Evolutionary conservation across 2,329 filamentous ascomycete species (phyloP).

Genomic region (Hypoxylon sp.): DNA sequence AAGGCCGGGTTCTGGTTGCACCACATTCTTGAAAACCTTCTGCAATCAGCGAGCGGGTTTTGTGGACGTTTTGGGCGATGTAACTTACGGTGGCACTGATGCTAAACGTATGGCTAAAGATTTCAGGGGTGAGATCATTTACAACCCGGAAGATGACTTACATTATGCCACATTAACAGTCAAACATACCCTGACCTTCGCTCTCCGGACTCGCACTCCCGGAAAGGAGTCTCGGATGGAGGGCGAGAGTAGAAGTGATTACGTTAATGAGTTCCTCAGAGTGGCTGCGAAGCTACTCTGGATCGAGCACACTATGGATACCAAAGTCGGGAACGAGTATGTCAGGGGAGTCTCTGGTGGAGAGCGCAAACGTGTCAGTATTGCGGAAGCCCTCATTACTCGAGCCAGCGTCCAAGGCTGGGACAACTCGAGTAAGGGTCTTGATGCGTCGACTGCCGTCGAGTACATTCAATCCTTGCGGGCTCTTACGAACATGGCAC

Average conservation of each 20-base stretch:
- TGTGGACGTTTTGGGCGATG: slow-evolving; percentile 74
- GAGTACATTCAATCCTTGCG: slow-evolving; percentile 76
- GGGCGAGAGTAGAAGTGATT: slow-evolving; percentile 74
- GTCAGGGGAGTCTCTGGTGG: slow-evolving; percentile 74
- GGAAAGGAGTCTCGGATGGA: slow-evolving; percentile 72
- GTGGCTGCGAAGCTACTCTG: slow-evolving; percentile 79
- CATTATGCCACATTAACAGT: slow-evolving; percentile 80
- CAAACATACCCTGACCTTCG: slow-evolving; percentile 76
- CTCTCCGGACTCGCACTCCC: slow-evolving; percentile 75
- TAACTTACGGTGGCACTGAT: slow-evolving; percentile 70
- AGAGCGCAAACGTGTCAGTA: slow-evolving; percentile 81
- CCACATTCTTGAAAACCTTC: slow-evolving; percentile 69
- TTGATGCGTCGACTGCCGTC: slow-evolving; percentile 76
- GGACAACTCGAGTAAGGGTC: slow-evolving; percentile 77
- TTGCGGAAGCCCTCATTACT: slow-evolving; percentile 77
- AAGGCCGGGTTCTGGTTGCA: slow-evolving; percentile 66
- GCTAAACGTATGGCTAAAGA: slow-evolving; percentile 63
- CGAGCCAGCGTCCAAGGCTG: slow-evolving; percentile 77
- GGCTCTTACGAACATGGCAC: slow-evolving; percentile 75
- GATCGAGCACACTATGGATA: slow-evolving; percentile 76
- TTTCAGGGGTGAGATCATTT: slow-evolving; percentile 75
- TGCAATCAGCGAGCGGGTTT: slow-evolving; percentile 78
- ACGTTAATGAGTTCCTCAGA: slow-evolving; percentile 67
- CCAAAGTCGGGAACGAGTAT: slow-evolving; percentile 77
- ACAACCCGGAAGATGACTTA: slow-evolving; percentile 77